Percentiles rank a stretch among this genome's conserved stretches.
phyloP scores from a whole-genome alignment of 257 asterid genomes.

The Ophiorrhiza pumila region DNA sequence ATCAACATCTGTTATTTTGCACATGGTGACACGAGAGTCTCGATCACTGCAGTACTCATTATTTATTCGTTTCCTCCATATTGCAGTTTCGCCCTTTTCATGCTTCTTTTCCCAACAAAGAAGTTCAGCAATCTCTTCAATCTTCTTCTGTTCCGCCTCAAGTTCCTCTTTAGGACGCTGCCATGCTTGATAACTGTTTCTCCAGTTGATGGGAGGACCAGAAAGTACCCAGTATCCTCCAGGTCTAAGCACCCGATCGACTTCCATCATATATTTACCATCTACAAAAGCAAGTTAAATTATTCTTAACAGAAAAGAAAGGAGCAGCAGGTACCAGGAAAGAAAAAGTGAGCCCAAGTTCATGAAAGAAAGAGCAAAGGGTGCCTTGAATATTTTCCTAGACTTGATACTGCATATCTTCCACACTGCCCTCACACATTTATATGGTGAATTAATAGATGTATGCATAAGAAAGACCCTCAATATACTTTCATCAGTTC shows the following conservation, averaged over 20 bases:
- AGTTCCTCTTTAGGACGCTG: slow-evolving; percentile 33
- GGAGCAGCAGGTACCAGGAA: neutral
- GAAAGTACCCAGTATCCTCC: slow-evolving; percentile 51
- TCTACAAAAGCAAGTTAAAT: slow-evolving; percentile 14
- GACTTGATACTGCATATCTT: neutral
- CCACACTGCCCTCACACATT: neutral
- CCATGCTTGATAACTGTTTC: slow-evolving; percentile 33
- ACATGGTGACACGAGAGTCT: slow-evolving; percentile 29
- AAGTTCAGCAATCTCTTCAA: slow-evolving; percentile 36
- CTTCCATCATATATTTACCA: slow-evolving; percentile 40
- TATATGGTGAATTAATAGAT: neutral
- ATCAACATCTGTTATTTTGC: slow-evolving; percentile 24
- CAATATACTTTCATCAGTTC: neutral
- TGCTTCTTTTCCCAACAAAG: slow-evolving; percentile 47
- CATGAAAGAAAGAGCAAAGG: neutral
- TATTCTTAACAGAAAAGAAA: neutral
- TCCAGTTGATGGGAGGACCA: slow-evolving; percentile 48
- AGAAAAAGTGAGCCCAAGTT: neutral
- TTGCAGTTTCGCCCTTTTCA: slow-evolving; percentile 37
- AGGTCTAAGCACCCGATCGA: slow-evolving; percentile 44
- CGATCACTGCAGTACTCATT: slow-evolving; percentile 27
- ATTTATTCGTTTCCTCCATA: slow-evolving; percentile 43
- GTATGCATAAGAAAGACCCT: neutral
- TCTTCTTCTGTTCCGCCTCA: slow-evolving; percentile 35
- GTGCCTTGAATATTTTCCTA: neutral